Evolutionary conservation across 2,329 filamentous ascomycete species (phyloP).

Genomic region (Fusarium brevicatenulatum): DNA sequence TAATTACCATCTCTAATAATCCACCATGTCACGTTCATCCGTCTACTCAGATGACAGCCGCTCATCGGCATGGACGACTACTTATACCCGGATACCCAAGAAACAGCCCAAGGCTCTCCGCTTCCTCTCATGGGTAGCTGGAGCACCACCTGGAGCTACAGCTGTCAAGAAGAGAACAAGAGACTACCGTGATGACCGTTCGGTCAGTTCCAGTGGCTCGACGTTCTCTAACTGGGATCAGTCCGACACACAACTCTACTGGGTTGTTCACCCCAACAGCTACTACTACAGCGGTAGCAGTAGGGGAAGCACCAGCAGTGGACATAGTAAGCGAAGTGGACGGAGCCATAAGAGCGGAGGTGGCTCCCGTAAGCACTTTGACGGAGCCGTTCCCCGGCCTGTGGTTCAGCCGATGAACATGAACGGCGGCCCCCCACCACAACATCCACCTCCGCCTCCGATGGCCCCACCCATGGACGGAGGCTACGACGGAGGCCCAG

Average conservation of each 20-base stretch:
- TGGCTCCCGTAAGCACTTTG: conserved; percentile 39
- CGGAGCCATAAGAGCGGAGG: conserved; percentile 31
- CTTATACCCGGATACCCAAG: conserved; percentile 41
- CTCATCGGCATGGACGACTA: conserved; percentile 42
- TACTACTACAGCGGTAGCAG: conserved; percentile 31
- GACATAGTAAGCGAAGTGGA: conserved; percentile 32
- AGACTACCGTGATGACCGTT: conserved; percentile 40
- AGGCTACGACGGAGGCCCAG: conserved; percentile 14
- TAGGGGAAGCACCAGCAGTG: conserved; percentile 28
- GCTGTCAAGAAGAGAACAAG: conserved; percentile 44
- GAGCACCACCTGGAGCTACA: conserved; percentile 39
- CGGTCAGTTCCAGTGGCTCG: conserved; percentile 34
- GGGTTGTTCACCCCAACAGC: conserved; percentile 33
- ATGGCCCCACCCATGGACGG: conserved; percentile 37
- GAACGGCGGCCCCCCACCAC: conserved; percentile 26
- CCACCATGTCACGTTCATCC: conserved; percentile 32
- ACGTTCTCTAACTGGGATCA: conserved; percentile 36
- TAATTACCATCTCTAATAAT: neutral
- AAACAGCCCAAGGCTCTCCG: conserved; percentile 37
- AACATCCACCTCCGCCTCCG: conserved; percentile 21
- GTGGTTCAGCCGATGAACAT: conserved; percentile 28
- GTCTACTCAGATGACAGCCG: conserved; percentile 39
- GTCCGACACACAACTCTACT: conserved; percentile 41
- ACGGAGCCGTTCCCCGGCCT: conserved; percentile 38
- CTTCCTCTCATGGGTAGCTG: conserved; percentile 45